Evolutionary conservation across 345 rosid genomes (phyloP), one percentile per base, ranked within the genome.

Genomic region (Camelina laxa): DNA sequence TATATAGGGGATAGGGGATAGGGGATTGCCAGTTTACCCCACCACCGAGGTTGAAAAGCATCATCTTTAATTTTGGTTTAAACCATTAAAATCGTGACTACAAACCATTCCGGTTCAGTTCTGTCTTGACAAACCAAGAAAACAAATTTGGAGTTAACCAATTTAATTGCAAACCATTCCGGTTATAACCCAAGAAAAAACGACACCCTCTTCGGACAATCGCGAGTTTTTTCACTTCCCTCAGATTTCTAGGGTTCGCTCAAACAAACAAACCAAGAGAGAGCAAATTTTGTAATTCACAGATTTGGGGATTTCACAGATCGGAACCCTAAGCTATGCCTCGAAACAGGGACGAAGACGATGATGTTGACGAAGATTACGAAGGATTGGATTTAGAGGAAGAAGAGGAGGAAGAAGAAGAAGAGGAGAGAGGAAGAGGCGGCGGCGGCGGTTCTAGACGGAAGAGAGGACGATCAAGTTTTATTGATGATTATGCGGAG

Each of bases 391-490:
- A 68, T 6, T 21, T 75, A 70, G 83, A 83, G 20, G 89, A 84
- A 44, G 89, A 84, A 1, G 93, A 87, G 14, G 93, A 87, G 6
- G 89, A 84, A 4, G 86, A 85, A 2, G 86, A 85, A 2, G 78
- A 75, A 71, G 80, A 65, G 10, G 77, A 69, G 16, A 79, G 65
- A 67, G 79, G 31, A 33, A 81, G 35, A 69, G 75, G 67, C 53
- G 69, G 69, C 20, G 75, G 69, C 24, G 70, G 80, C 7, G 67
- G 75, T 9, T 83, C 87, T 21, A 67, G 61, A 24, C 81, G 30
- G 81, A 94, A 94, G 87, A 73, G 98, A 70, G 74, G 85, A 76
- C 85, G 97, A 87, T 91, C 95, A n/a, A 79, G 70, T 60, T 91
- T 85, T 65, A 81, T 94, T 1, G 98, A 94, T 44, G 97, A 91